Base-by-base conservation (phyloP, 225 moss, liverwort and hornwort species). In the Pseudoscleropodium purum region DNA sequence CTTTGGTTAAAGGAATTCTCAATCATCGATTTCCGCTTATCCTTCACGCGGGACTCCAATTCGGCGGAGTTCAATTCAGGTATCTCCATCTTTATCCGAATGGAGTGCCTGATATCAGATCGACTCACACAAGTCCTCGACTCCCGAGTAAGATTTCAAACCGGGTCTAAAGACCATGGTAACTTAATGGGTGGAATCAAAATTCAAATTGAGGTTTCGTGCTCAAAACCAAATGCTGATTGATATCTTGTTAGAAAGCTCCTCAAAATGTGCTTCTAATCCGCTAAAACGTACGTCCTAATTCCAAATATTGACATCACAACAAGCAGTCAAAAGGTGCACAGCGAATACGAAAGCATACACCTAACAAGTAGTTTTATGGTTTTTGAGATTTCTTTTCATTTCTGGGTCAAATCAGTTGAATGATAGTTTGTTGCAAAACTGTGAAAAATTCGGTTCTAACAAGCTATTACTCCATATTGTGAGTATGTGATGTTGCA, bases 11-110 rank as follows among this genome's bases (percentile, higher is more conserved):
- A 26, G 39, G 91, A 91, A 11, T 73, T 88, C 63, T 87, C 78
- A 10, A 88, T 75, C 94, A 94, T 94, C 24, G 85, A 91, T 81
- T 82, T 84, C 79, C 92, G 87, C 92, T 94, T 94, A 8, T 94
- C 92, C 82, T 86, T 73, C 78, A 94, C 92, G 41, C 90, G 88
- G 66, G 66, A 91, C 84, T 91, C 94, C 78, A 92, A 62, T 21
- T 92, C 90, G 41, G 68, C 43, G 66, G 91, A 89, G 66, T 89
- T 61, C 81, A 94, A 87, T 82, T 47, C 84, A 69, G 92, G 88
- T 33, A 92, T 87, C 86, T 90, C 91, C 92, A 94, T 94, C 77
- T 65, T 73, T 39, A 61, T 51, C n/a, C 23, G 63, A 86, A 51
- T 59, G 69, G 67, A 89, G 25, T 90, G 79, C 60, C 84, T 79